Evolutionary conservation across 2,329 filamentous ascomycete species (phyloP).

Genomic region (Botryotinia globosa): DNA sequence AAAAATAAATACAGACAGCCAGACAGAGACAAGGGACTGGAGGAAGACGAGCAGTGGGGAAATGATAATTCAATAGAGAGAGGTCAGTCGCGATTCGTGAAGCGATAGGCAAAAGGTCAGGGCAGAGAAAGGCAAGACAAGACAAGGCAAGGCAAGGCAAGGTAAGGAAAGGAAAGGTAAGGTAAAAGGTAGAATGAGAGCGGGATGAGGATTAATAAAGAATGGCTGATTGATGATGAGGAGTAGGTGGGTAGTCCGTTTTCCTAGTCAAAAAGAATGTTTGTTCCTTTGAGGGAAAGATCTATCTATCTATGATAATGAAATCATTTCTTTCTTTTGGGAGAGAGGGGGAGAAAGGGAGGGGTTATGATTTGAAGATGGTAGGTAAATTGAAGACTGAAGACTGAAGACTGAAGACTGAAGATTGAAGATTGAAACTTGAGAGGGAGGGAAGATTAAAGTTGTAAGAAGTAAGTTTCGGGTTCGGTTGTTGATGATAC

Average conservation of each 20-base stretch:
- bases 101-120: conserved; percentile 15
- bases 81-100: conserved; percentile 1
- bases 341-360: not conserved
- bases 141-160: no score
- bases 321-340: not conserved
- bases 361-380: not conserved
- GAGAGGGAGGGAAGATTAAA: not conserved
- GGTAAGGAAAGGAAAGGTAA: not conserved
- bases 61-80: not conserved
- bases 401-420: not conserved
- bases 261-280: not conserved
- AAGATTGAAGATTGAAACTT: not conserved
- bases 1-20: not conserved
- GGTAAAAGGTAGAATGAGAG: not conserved
- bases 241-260: not conserved
- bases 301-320: not conserved
- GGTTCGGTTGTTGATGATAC: not conserved
- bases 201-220: not conserved
- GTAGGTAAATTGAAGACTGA: not conserved
- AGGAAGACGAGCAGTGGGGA: conserved; percentile 2
- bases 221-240: not conserved
- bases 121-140: not conserved
- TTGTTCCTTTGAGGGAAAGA: not conserved
- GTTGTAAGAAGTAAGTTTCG: not conserved
- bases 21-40: conserved; percentile 4